phyloP scores from a whole-genome alignment of 768 basidiomycete species.

The Termitomyces sp. region DNA sequence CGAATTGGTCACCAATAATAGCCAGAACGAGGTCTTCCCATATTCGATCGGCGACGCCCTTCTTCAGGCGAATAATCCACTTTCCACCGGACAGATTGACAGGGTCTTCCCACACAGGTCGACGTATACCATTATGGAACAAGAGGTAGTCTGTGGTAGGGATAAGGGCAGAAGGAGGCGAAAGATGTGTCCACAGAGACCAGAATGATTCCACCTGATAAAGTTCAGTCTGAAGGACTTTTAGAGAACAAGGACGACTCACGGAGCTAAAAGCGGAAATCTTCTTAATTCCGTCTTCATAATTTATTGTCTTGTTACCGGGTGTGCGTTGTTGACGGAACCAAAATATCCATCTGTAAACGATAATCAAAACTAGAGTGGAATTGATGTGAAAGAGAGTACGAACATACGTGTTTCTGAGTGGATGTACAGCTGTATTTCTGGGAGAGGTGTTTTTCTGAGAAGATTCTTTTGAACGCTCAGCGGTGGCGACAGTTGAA shows the following conservation, averaged over 20 bases:
- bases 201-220: conserved; percentile 90
- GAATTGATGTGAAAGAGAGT: conserved; percentile 24
- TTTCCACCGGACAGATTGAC: conserved; percentile 85
- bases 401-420: conserved; percentile 88
- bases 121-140: conserved; percentile 79
- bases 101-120: conserved; percentile 96
- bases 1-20: conserved; percentile 88
- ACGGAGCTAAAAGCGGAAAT: conserved; percentile 88
- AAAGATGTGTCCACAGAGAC: conserved; percentile 89
- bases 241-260: conserved; percentile 20
- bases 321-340: conserved; percentile 88
- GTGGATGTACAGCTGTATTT: conserved; percentile 55
- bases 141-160: conserved; percentile 94
- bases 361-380: conserved; percentile 16
- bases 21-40: conserved; percentile 91
- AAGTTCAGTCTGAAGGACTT: conserved; percentile 6
- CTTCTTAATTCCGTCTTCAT: conserved; percentile 94
- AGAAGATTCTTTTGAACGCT: conserved; percentile 42
- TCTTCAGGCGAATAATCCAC: conserved; percentile 91
- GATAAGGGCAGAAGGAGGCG: conserved; percentile 75
- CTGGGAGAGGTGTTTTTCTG: conserved; percentile 29
- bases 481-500: conserved; percentile 39
- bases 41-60: conserved; percentile 84
- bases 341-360: conserved; percentile 84
- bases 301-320: conserved; percentile 84